Conservation (phyloP, 2,329 filamentous ascomycete genomes). For the Cladosporium colombiae region DNA sequence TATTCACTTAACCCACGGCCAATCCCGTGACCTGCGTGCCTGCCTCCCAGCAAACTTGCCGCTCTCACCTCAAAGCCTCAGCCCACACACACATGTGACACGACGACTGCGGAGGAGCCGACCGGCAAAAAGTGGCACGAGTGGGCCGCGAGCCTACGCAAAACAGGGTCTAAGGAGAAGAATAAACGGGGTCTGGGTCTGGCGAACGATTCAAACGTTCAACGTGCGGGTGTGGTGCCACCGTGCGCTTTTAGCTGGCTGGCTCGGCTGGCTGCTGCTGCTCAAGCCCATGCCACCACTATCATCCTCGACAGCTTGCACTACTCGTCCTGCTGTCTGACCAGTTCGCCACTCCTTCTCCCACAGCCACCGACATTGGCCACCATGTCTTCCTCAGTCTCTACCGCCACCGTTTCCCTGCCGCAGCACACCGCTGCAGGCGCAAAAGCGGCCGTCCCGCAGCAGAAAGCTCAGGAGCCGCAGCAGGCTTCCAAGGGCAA, state of each 20-base stretch:
- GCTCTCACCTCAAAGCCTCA: not conserved
- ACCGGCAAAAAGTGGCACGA: not conserved
- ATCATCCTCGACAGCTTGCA: conserved; percentile 16
- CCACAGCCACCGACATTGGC: conserved; percentile 15
- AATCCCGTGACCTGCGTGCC: conserved; percentile 4
- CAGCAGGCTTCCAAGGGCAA: conserved; percentile 1
- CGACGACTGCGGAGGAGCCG: conserved; percentile 14
- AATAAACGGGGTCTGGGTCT: conserved; percentile 6
- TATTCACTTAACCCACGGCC: not conserved
- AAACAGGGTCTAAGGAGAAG: conserved; percentile 8
- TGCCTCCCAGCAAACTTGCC: not conserved
- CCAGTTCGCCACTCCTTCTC: not conserved
- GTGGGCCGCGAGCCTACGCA: not conserved
- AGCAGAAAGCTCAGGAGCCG: conserved; percentile 9
- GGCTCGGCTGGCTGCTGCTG: not conserved
- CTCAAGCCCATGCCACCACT: not conserved
- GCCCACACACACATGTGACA: not conserved
- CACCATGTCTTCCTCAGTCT: conserved; percentile 29
- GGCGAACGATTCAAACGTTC: conserved; percentile 12
- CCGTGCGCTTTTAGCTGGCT: not conserved
- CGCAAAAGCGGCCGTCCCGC: not conserved
- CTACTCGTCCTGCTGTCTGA: too few species aligned
- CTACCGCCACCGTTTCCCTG: conserved; percentile 29
- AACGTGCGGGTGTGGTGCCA: not conserved
- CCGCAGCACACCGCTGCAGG: conserved; percentile 5